These are phyloP conservation scores for Paecilomyces niveus DNA, from an alignment of 2,329 filamentous ascomycete genomes.

Conservation along the genomic window DNA sequence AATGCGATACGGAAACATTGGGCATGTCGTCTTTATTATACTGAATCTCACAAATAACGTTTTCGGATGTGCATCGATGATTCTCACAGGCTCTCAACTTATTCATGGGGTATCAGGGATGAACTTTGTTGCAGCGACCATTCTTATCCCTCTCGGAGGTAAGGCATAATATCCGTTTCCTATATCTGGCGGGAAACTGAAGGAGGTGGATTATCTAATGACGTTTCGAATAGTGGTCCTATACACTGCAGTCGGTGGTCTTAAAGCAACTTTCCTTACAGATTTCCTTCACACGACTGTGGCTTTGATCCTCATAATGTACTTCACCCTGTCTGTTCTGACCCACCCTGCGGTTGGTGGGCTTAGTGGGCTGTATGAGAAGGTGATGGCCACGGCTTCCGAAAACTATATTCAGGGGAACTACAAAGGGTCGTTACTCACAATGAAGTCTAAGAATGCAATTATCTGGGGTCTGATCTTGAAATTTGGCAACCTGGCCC, in stretches of 20 bases:
- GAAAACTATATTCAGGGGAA: constrained; percentile 41
- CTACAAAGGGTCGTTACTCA: constrained; percentile 41
- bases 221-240: constrained; percentile 30
- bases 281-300: constrained; percentile 45
- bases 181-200: no score
- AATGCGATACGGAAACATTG: constrained; percentile 40
- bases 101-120: constrained; percentile 43
- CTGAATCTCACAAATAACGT: constrained; percentile 3
- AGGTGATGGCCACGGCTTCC: constrained; percentile 35
- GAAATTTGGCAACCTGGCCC: constrained; percentile 44
- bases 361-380: constrained; percentile 39
- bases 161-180: constrained; percentile 5
- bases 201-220: no score
- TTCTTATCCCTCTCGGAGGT: constrained; percentile 42
- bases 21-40: constrained; percentile 16
- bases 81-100: constrained; percentile 39
- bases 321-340: constrained; percentile 41
- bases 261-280: constrained; percentile 45
- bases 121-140: constrained; percentile 41
- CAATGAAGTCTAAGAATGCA: constrained; percentile 41
- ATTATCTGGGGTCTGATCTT: constrained; percentile 41
- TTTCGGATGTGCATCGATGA: constrained; percentile 38
- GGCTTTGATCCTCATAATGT: constrained; percentile 43
- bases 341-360: constrained; percentile 38
- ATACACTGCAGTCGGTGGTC: constrained; percentile 43